These are phyloP conservation scores for Colletotrichum melonis DNA, from an alignment of 2,329 filamentous ascomycete genomes.

Conservation along the genomic window DNA sequence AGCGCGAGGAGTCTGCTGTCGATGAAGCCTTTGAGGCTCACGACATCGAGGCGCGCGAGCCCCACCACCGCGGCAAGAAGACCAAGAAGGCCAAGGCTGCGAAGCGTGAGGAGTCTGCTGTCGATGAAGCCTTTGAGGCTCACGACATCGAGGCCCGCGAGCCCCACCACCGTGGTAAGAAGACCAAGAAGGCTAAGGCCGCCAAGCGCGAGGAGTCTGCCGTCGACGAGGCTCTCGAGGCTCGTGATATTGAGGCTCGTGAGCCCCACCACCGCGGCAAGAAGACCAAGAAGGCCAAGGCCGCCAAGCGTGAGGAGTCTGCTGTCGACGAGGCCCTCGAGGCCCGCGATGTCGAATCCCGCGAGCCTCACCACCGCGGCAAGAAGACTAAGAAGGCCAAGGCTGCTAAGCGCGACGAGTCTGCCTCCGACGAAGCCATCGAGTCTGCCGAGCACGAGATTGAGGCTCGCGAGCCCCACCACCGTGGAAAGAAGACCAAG, in stretches of 20 bases:
- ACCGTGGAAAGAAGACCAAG: constrained; percentile 28
- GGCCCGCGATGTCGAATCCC: constrained; percentile 32
- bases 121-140: no score
- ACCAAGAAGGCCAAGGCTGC: constrained; percentile 30
- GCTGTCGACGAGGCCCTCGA: constrained; percentile 28
- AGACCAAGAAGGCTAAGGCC: constrained; percentile 8
- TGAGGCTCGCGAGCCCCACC: constrained; percentile 36
- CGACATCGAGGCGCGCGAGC: constrained; percentile 35
- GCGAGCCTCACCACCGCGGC: constrained; percentile 34
- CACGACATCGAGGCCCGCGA: background rate
- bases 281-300: background rate
- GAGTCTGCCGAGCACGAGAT: background rate
- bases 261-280: constrained; percentile 13
- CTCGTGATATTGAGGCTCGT: constrained; percentile 5
- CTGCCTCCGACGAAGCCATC: background rate
- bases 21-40: constrained; percentile 3
- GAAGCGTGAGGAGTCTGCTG: no score
- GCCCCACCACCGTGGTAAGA: constrained; percentile 34
- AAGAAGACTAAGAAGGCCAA: constrained; percentile 29
- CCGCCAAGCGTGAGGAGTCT: constrained; percentile 10
- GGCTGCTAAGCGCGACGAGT: constrained; percentile 20
- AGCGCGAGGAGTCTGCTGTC: constrained; percentile 3
- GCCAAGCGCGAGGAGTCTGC: background rate
- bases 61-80: constrained; percentile 34
- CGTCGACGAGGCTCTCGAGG: constrained; percentile 8